Base-by-base conservation (phyloP, 805 yeast species). In the Schwanniomyces pseudopolymorphus region DNA sequence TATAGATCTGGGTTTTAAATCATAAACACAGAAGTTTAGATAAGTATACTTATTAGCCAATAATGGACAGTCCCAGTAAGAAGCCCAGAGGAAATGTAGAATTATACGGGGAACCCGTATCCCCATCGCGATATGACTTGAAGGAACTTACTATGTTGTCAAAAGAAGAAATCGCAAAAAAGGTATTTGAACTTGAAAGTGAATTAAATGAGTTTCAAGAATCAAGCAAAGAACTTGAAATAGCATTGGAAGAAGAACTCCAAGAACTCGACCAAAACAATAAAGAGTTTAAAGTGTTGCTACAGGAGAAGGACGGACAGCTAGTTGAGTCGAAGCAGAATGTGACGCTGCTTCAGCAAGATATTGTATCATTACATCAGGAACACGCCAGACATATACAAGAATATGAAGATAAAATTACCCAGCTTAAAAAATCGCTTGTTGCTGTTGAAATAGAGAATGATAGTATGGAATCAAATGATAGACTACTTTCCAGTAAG, bases 201-300 rank as follows among this genome's bases (percentile, higher is more conserved):
- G 76, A 70, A 43, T 57, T 72, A 21, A 46, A 52, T 19, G 78
- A 74, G 47, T 74, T 73, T 48, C 77, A 72, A 48, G 74, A 69
- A 33, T 68, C 75, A 3, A 68, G 74, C 46, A 69, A 63, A 43
- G 79, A 74, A 39, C 57, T 74, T 26, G 79, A 75, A 45, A 71
- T 60, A 41, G 77, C 75, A 0, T 59, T 74, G 36, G 79, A 74
- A 47, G 67, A 63, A n/a, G 79, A 74, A 46, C 59, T 74, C 17
- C 63, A 62, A 39, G 63, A 55, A 8, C 51, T 69, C 16, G 78
- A 72, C 43, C 16, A 48, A 3, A 49, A 54, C 7, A 67, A 67
- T 39, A 43, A 46, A 1, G 31, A 47, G 3, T 47, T 69, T 21
- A 44, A 46, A 11, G 37, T 46, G 3, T 52, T 54, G n/a, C 35